These are phyloP conservation scores for Geranium brycei DNA, from an alignment of 345 rosid species.

Conservation along the genomic window DNA sequence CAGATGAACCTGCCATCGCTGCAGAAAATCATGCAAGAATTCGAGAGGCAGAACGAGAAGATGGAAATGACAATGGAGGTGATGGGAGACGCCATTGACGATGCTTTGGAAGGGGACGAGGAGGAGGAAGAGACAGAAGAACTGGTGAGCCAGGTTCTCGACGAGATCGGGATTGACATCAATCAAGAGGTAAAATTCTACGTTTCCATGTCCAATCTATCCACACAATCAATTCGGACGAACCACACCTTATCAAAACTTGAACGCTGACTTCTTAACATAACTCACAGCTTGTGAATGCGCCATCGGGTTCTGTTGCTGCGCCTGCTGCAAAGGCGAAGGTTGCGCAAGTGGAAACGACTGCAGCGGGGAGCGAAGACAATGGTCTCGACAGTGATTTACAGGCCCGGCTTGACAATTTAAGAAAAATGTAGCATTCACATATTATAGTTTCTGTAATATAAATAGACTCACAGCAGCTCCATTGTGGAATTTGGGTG, in stretches of 20 bases:
- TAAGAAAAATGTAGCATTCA: constrained; percentile 47
- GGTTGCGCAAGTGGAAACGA: constrained; percentile 54
- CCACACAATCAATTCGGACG: not conserved
- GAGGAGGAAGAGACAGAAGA: constrained; percentile 89
- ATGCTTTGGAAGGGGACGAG: constrained; percentile 86
- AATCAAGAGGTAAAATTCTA: constrained; percentile 55
- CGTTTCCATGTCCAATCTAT: not conserved
- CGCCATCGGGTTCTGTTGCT: constrained; percentile 65
- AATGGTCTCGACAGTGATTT: constrained; percentile 70
- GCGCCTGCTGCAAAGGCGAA: constrained; percentile 56
- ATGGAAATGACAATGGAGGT: constrained; percentile 86
- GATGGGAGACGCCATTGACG: constrained; percentile 86
- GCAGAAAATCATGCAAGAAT: constrained; percentile 81
- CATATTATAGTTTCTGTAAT: not conserved
- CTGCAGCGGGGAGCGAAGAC: constrained; percentile 42
- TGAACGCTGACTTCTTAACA: not conserved
- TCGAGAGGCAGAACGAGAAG: constrained; percentile 79
- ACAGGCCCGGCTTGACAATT: constrained; percentile 81
- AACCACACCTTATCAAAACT: not conserved
- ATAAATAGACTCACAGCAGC: too few relatives aligned
- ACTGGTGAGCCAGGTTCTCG: constrained; percentile 77
- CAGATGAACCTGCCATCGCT: constrained; percentile 83
- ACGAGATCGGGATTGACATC: constrained; percentile 77
- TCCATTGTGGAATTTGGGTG: too few relatives aligned
- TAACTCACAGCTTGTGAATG: constrained; percentile 52